These are phyloP conservation scores for Brassica balearica DNA, from an alignment of 441 rosid genomes.

Conservation along the genomic window DNA sequence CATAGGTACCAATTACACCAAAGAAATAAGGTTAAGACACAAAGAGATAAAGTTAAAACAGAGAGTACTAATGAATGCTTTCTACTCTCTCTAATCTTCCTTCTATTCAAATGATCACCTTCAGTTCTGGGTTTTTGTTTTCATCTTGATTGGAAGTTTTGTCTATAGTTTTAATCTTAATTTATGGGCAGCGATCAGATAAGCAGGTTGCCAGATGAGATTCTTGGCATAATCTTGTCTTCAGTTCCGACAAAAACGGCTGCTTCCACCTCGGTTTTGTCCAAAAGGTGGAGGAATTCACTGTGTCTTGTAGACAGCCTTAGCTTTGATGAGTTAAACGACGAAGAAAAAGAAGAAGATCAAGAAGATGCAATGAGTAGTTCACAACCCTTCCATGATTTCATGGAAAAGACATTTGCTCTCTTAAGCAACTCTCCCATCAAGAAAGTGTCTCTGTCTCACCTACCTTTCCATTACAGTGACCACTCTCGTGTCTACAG, in stretches of 20 bases:
- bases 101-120: neutral
- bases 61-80: neutral
- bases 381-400: neutral
- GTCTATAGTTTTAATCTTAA: neutral
- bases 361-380: neutral
- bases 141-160: neutral
- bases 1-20: neutral
- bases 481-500: neutral
- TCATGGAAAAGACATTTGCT: neutral
- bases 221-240: neutral
- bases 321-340: neutral
- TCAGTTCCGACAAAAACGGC: neutral
- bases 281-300: neutral
- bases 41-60: neutral
- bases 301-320: neutral
- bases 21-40: neutral
- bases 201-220: neutral
- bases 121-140: too few relatives aligned
- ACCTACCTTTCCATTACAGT: neutral
- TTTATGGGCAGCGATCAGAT: neutral
- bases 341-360: neutral
- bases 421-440: neutral
- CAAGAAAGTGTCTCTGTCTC: slow-evolving; percentile 1
- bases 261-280: neutral
- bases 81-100: neutral